These are phyloP conservation scores for Plasmodiophora brassicae DNA, from an alignment of 208 protist species.

Conservation along the genomic window DNA sequence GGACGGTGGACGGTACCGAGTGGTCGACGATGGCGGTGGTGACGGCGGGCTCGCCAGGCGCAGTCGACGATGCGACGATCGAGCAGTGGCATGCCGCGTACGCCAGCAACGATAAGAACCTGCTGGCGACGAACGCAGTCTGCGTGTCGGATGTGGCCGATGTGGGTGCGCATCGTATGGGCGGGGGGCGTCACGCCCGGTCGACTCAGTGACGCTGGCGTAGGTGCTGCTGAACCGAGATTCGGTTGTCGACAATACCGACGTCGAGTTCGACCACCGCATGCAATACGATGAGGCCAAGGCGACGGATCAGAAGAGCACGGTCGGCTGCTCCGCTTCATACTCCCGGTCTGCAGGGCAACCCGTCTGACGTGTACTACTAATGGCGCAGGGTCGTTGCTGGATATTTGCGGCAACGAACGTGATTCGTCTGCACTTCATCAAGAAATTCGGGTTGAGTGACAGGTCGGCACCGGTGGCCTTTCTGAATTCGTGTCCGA, in stretches of 20 bases:
- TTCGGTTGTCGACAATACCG: background rate
- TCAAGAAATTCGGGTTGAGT: background rate
- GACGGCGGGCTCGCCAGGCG: no score
- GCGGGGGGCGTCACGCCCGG: no score
- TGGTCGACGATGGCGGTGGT: no score
- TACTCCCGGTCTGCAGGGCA: background rate
- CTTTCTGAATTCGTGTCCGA: background rate
- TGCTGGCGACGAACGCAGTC: background rate
- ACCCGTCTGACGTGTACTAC: no score
- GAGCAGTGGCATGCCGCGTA: background rate
- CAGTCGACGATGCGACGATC: no score
- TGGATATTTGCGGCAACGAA: constrained; percentile 54
- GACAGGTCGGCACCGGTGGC: background rate
- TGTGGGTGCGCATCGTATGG: background rate
- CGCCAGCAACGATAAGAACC: background rate
- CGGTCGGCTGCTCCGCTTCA: background rate
- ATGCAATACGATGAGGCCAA: background rate
- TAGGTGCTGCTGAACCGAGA: background rate
- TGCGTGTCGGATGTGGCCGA: background rate
- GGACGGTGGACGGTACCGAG: no score
- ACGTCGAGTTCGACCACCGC: background rate
- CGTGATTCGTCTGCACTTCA: constrained; percentile 38
- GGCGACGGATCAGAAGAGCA: background rate
- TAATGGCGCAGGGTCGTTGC: constrained; percentile 41
- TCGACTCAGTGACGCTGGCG: no score